Base-by-base conservation (phyloP, 2,329 filamentous ascomycete species). In the Trichoderma breve region DNA sequence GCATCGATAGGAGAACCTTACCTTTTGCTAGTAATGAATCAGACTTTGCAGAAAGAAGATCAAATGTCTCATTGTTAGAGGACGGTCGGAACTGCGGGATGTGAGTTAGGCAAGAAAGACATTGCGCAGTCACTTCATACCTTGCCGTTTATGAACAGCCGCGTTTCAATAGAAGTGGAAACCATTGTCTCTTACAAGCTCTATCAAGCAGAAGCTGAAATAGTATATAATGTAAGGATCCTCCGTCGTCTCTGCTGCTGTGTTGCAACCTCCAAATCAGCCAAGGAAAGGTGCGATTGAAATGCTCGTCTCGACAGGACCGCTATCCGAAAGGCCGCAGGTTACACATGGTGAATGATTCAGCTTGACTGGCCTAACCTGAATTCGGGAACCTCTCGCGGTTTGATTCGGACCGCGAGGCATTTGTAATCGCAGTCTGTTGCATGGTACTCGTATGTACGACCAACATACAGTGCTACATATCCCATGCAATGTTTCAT, bases 11-110 rank as follows among this genome's bases (percentile, higher is more conserved):
- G 3, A 14, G 34, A 47, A 21, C 8, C 36, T 21, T 63, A 39
- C 61, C 61, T 14, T 63, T 30, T 9, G 61, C 61, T n/a, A 63
- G 43, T 28, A 47, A 30, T 18, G 6, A 47, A 26, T 36, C 36
- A 7, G 61, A 47, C 30, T 26, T 63, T 30, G 61, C 61, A 3
- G 61, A 63, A 14, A 47, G 18, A 11, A 63, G 61, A 47, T 63
- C 36, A 47, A 63, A 63, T 5, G 61, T 63, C 61, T 63, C 61
- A 47, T 63, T 63, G 61, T n/a, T 63, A 47, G 61, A 63, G 9
- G 61, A 63, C 26, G 36, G 34, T 12, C 61, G 61, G n/a, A 63
- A 63, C 61, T 63, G 43, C 30, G 18, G 24, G 11, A 11, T 18
- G 26, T 63, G 24, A 63, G 61, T 12, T 4, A 30, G 15, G 9